Percentiles rank a stretch among this genome's conserved stretches.
Conservation (phyloP, 345 rosid species). For the Hypericum androsaemum region DNA sequence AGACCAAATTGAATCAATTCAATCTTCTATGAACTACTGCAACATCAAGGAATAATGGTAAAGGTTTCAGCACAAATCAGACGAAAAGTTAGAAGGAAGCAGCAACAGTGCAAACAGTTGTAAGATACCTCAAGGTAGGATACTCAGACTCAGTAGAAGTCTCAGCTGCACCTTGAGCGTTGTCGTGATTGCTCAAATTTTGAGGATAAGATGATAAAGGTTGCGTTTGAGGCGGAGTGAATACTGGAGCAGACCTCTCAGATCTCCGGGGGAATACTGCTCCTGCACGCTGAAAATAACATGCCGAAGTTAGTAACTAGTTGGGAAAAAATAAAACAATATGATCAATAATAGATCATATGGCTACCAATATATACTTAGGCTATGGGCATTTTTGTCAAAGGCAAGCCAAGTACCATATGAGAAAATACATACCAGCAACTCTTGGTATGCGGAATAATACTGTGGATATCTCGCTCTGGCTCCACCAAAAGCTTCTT, state of each 20-base stretch:
- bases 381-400: too few species aligned
- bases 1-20: too few species aligned
- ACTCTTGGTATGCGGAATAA: constrained; percentile 91
- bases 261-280: constrained; percentile 95
- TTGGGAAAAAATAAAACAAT: constrained; percentile 3
- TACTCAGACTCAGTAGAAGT: constrained; percentile 81
- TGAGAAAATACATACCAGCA: constrained; percentile 53
- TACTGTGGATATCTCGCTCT: constrained; percentile 99
- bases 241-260: constrained; percentile 83
- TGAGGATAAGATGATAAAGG: constrained; percentile 75
- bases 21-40: too few species aligned
- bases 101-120: background rate
- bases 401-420: too few species aligned
- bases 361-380: too few species aligned
- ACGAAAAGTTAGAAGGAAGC: background rate
- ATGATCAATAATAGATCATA: too few species aligned
- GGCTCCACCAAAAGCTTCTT: constrained; percentile 97
- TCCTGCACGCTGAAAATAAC: constrained; percentile 75
- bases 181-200: constrained; percentile 57
- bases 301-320: constrained; percentile 3
- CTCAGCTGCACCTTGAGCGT: constrained; percentile 45
- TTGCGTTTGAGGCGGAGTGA: constrained; percentile 92
- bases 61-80: too few species aligned
- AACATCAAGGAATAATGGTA: too few species aligned
- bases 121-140: constrained; percentile 70